A percentile compares a stretch with the other conserved stretches of the same genome.
Conservation (phyloP, 2,329 filamentous ascomycete species). For the Pyrenochaeta sp. region DNA sequence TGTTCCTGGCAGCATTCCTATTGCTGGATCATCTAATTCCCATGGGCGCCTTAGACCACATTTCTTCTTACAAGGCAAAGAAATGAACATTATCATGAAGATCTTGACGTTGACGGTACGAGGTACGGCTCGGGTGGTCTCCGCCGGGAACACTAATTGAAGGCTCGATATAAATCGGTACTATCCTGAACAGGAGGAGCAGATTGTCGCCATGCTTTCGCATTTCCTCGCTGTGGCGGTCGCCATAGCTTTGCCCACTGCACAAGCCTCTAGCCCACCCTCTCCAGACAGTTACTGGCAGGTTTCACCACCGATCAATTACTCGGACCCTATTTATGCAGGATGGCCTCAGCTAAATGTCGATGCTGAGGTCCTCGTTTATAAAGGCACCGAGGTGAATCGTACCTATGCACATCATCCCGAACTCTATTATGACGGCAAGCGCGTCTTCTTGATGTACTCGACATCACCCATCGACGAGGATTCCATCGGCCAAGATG, state of each 20-base stretch:
- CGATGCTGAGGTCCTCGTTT: conserved; percentile 12
- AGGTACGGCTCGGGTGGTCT: neutral
- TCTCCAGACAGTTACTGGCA: conserved; percentile 18
- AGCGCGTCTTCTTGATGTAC: conserved; percentile 16
- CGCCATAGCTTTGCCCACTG: neutral
- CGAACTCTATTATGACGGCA: conserved; percentile 16
- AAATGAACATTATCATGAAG: neutral
- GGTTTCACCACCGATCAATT: conserved; percentile 18
- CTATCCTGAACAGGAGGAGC: neutral
- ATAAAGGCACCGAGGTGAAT: conserved; percentile 17
- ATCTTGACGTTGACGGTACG: too few relatives aligned
- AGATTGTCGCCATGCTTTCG: neutral
- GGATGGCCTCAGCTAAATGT: conserved; percentile 19
- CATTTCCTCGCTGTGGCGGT: neutral
- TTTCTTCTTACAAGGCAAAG: neutral
- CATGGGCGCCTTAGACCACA: neutral
- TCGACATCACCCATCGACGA: conserved; percentile 22
- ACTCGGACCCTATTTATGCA: conserved; percentile 16
- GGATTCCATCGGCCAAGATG: conserved; percentile 17
- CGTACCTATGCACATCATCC: conserved; percentile 24
- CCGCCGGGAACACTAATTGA: neutral
- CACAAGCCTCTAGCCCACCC: conserved; percentile 4
- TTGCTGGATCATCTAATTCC: conserved; percentile 6
- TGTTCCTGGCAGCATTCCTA: conserved; percentile 4
- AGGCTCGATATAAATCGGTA: neutral